Conservation (phyloP, 306 rosid species). For the Pyrus betulifolia region DNA sequence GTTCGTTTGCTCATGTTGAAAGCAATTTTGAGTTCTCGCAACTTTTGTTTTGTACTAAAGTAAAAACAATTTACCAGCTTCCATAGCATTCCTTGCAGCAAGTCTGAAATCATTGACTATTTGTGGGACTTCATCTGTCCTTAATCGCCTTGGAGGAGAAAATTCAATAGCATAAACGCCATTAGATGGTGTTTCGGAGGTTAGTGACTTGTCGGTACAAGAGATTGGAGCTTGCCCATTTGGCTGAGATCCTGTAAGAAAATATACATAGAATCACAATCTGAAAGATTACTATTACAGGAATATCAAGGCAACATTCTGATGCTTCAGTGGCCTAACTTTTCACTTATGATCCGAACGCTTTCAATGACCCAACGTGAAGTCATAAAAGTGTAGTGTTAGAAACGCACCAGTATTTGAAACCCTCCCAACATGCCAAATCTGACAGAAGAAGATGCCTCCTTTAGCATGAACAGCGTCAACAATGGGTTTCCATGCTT, state of each 20-base stretch:
- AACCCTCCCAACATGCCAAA: constrained; percentile 37
- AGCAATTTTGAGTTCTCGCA: too few relatives aligned
- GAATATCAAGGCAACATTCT: too few relatives aligned
- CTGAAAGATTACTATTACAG: not conserved
- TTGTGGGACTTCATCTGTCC: constrained; percentile 50
- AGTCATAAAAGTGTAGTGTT: too few relatives aligned
- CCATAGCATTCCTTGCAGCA: constrained; percentile 58
- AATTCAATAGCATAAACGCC: constrained; percentile 27
- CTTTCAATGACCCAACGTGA: too few relatives aligned
- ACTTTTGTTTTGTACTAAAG: not conserved
- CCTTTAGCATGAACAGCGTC: constrained; percentile 48
- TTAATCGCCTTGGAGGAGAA: constrained; percentile 50
- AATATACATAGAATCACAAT: not conserved
- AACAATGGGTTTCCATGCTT: constrained; percentile 47
- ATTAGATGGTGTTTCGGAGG: constrained; percentile 17
- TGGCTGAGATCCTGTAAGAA: constrained; percentile 36
- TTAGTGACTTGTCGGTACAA: constrained; percentile 41
- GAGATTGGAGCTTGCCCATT: constrained; percentile 54
- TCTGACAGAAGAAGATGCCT: constrained; percentile 39
- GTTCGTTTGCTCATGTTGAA: too few relatives aligned
- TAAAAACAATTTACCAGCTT: constrained; percentile 46
- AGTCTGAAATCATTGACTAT: constrained; percentile 52
- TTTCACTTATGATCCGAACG: too few relatives aligned
- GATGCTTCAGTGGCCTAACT: too few relatives aligned
- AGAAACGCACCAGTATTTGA: constrained; percentile 23